These are phyloP conservation scores for Punica granatum DNA, from an alignment of 345 rosid species.

Conservation along the genomic window DNA sequence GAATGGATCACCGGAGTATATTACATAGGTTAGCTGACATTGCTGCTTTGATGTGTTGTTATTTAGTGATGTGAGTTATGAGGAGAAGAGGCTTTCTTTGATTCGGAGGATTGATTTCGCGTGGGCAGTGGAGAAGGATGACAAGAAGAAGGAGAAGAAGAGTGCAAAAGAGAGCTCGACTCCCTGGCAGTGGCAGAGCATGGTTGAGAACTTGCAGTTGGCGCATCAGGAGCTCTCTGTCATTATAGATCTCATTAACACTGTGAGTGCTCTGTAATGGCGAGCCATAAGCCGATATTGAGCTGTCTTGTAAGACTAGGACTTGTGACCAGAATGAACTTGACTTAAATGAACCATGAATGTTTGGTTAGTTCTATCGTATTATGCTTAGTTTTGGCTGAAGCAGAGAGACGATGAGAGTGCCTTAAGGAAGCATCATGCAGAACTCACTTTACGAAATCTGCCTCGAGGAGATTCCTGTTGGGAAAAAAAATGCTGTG, in stretches of 20 bases:
- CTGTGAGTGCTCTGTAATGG: slow-evolving; percentile 13
- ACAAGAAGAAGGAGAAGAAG: slow-evolving; percentile 57
- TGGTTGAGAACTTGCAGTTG: slow-evolving; percentile 83
- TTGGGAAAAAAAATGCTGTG: background rate
- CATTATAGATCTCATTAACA: slow-evolving; percentile 75
- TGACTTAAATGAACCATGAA: background rate
- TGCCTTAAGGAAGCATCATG: background rate
- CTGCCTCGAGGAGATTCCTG: background rate
- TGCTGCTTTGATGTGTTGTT: background rate
- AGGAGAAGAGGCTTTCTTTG: slow-evolving; percentile 72
- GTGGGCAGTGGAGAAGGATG: slow-evolving; percentile 83
- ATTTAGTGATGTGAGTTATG: slow-evolving; percentile 55
- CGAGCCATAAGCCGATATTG: background rate
- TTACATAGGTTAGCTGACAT: background rate
- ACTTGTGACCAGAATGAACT: background rate
- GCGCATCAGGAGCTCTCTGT: slow-evolving; percentile 95
- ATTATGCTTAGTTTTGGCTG: background rate
- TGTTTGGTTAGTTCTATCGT: background rate
- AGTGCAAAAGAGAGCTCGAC: slow-evolving; percentile 48
- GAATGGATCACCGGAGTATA: too few species aligned
- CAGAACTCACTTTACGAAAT: background rate
- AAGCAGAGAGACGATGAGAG: background rate
- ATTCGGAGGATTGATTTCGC: slow-evolving; percentile 80
- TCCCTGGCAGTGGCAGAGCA: slow-evolving; percentile 74
- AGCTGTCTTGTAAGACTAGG: background rate